Evolutionary conservation across 306 rosid genomes (phyloP), one percentile per base, ranked within the genome.

Genomic region (Medicago ruthenica): DNA sequence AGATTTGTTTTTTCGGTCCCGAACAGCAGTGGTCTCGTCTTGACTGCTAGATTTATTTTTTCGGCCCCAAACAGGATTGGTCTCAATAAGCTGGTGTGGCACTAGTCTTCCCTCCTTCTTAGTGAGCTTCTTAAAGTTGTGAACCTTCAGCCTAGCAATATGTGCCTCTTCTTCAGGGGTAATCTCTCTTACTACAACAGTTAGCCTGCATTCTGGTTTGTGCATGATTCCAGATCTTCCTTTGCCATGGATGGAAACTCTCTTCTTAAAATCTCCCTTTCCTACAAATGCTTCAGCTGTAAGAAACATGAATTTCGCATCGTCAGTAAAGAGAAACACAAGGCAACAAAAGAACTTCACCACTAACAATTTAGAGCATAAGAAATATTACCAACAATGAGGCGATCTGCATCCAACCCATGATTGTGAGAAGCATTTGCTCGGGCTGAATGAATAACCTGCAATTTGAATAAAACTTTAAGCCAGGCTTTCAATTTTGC

Each of bases 361-460:
- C 74, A 51, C 40, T 62, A 50, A 53, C 17, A 79, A n/a, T 61
- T 20, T 14, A 16, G n/a, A 62, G 18, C 54, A 70, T 45, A 13
- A 42, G 18, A 70, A 61, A 31, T 51, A 51, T 76, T 84, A 95
- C 98, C 98, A 55, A 95, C 86, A 59, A 95, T 92, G 82, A 95
- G 97, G 51, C 96, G 92, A 2, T 92, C 97, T 4, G 97, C 73
- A 84, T 92, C 90, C 79, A 95, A 74, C 47, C 96, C 96, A 48
- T 92, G 96, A 83, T 95, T 92, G 84, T 95, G 97, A 44, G 96
- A 79, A 71, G 97, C 97, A 17, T 95, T 95, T 78, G 96, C 98
- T 74, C 86, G 79, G 71, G 98, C 97, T 17, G 97, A 90, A 84
- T 88, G 93, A 81, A 94, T 87, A 80, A 92, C 98, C 98, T 94